Evolutionary conservation across 345 rosid species (phyloP).

Genomic region (Schrenkiella parvula): DNA sequence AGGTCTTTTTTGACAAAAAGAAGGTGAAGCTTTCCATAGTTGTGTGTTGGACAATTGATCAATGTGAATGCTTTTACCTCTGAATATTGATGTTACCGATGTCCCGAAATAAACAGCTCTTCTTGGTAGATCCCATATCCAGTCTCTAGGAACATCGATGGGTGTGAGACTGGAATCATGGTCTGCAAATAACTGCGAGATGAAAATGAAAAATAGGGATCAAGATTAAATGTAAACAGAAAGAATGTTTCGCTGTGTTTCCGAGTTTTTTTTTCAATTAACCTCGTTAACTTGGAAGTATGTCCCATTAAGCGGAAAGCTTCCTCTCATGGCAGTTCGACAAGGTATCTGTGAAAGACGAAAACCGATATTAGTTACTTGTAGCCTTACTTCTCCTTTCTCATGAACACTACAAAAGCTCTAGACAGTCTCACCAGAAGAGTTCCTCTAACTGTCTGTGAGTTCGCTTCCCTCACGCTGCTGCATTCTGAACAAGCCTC

Average conservation of each 20-base stretch:
- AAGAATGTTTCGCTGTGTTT: not conserved
- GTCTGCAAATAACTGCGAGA: conserved; percentile 79
- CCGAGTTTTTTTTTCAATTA: conserved; percentile 6
- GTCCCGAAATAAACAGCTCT: conserved; percentile 85
- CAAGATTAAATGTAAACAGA: not conserved
- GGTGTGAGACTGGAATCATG: conserved; percentile 77
- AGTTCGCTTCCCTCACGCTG: conserved; percentile 60
- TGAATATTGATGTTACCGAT: conserved; percentile 79
- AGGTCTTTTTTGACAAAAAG: conserved; percentile 13
- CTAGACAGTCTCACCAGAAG: conserved; percentile 56
- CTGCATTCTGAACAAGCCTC: conserved; percentile 73
- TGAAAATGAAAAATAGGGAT: conserved; percentile 6
- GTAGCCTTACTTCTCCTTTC: conserved; percentile 1
- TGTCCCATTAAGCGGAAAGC: conserved; percentile 89
- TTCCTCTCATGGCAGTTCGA: conserved; percentile 95
- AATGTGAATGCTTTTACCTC: conserved; percentile 45
- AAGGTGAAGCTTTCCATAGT: not conserved
- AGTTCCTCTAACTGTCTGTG: conserved; percentile 82
- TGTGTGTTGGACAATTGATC: not conserved
- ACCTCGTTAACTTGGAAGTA: conserved; percentile 97
- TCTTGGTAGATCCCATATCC: conserved; percentile 77
- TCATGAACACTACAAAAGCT: conserved; percentile 8
- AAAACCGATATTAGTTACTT: conserved; percentile 16
- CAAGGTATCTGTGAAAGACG: conserved; percentile 68
- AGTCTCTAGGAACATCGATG: conserved; percentile 65